phyloP scores from a whole-genome alignment of 176 grass and related monocot genomes.

The Areca catechu region DNA sequence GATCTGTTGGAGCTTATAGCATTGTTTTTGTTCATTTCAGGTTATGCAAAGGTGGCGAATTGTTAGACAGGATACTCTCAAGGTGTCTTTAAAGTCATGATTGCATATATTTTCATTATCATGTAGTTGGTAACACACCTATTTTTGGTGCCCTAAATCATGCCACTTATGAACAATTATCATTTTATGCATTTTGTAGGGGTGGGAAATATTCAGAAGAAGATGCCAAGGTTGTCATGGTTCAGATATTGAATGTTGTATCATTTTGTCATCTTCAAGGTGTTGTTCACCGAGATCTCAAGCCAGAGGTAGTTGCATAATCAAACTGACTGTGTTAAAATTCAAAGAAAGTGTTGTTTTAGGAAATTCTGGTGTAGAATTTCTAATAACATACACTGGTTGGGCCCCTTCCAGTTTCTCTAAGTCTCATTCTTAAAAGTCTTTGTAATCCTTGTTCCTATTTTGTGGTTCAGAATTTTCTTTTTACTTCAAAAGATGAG shows the following conservation, averaged over 20 bases:
- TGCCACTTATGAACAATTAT: no score
- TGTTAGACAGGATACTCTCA: slow-evolving; percentile 85
- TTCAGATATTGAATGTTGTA: slow-evolving; percentile 89
- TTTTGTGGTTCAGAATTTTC: slow-evolving; percentile 67
- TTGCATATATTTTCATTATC: background rate
- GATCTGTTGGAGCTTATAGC: background rate
- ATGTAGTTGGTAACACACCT: background rate
- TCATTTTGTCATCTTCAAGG: slow-evolving; percentile 99
- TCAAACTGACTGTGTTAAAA: background rate
- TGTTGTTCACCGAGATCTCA: slow-evolving; percentile 95
- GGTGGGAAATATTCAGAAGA: slow-evolving; percentile 99
- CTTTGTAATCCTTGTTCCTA: slow-evolving; percentile 2
- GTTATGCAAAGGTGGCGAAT: slow-evolving; percentile 95
- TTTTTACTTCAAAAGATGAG: slow-evolving; percentile 79
- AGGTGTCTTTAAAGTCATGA: slow-evolving; percentile 33
- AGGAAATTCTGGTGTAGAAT: no score
- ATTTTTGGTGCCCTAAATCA: background rate
- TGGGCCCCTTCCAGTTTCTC: no score
- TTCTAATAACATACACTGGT: no score
- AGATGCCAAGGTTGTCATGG: slow-evolving; percentile 82
- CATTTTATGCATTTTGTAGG: slow-evolving; percentile 22
- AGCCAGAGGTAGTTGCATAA: slow-evolving; percentile 68
- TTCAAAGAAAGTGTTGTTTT: no score
- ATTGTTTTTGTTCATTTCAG: slow-evolving; percentile 34
- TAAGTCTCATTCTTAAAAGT: slow-evolving; percentile 1